Base-by-base conservation (phyloP, 2,329 filamentous ascomycete genomes). In the Nothophaeocryptopus gaeumannii region DNA sequence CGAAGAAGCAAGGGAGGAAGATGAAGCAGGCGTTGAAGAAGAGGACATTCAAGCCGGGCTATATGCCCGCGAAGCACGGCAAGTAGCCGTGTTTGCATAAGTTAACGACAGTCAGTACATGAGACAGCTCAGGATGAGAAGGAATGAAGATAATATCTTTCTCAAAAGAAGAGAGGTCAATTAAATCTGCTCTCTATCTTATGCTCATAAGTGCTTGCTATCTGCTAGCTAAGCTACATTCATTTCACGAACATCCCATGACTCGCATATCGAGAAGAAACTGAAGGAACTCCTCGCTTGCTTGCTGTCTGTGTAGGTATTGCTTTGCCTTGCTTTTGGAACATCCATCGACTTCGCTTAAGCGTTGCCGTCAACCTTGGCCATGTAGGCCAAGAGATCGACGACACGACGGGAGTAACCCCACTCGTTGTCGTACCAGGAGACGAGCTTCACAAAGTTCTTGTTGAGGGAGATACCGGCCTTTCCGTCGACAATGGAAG, bases 401-500 rank as follows among this genome's bases (percentile, higher is more conserved):
- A 77, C 70, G 53, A 78, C 75, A 73, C 75, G 93, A 80, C 91
- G 91, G 75, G 88, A 95, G 87, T 99, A 97, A 71, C 91, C 93
- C 90, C 91, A 96, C 84, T 97, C 92, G 83, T 97, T 97, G 83
- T 61, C 61, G 62, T 66, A 65, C 93, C 92, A 97, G 68, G 85
- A 85, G 73, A 96, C 87, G 58, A 99, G 83, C 88, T 99, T 99
- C 83, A 96, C 85, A 75, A 97, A 97, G 85, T 96, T 91, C 70
- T 90, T 77, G 85, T 97, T 99, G 67, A 99, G 86, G 63, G 91
- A 88, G 78, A 99, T 97, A 83, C 93, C 93, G 56, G 93, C 93
- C 87, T 96, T 95, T 75, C 90, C 91, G 74, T 99, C 93, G 77
- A 99, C 96, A 83, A 97, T 95, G 79, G 91, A 96, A 63, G 91